These are phyloP conservation scores for Aspergillus intermedius DNA, from an alignment of 2,329 filamentous ascomycete species.

Conservation along the genomic window DNA sequence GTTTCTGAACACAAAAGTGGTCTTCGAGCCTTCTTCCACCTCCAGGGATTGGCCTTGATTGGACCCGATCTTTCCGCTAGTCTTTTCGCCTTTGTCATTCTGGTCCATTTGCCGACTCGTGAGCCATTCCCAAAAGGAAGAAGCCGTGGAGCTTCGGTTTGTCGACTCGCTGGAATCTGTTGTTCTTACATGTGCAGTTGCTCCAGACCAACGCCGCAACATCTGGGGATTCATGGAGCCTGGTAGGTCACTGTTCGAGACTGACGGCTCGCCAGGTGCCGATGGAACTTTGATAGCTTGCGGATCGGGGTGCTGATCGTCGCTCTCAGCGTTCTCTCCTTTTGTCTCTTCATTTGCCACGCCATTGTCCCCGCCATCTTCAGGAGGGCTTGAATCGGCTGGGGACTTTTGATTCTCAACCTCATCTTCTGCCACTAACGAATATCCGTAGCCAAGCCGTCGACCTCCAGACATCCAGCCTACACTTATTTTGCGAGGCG, in stretches of 20 bases:
- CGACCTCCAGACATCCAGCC: constrained; percentile 39
- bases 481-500: constrained; percentile 30
- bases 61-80: background rate
- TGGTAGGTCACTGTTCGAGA: constrained; percentile 5
- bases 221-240: constrained; percentile 8
- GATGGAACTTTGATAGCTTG: background rate
- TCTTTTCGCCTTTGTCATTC: background rate
- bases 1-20: background rate
- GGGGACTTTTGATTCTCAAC: constrained; percentile 1
- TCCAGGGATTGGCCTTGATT: background rate
- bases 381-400: background rate
- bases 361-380: background rate
- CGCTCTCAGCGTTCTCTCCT: background rate
- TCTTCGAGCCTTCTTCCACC: background rate
- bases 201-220: constrained; percentile 9
- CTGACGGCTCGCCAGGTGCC: constrained; percentile 4
- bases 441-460: constrained; percentile 36
- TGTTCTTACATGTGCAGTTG: constrained; percentile 4
- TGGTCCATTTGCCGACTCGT: constrained; percentile 6
- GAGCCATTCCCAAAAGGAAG: constrained; percentile 15
- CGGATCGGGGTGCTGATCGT: background rate
- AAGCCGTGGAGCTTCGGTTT: constrained; percentile 7
- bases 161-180: constrained; percentile 7
- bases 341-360: background rate
- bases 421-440: constrained; percentile 23